These are phyloP conservation scores for Allium cepa DNA, from an alignment of 106 monocot genomes.

Conservation along the genomic window DNA sequence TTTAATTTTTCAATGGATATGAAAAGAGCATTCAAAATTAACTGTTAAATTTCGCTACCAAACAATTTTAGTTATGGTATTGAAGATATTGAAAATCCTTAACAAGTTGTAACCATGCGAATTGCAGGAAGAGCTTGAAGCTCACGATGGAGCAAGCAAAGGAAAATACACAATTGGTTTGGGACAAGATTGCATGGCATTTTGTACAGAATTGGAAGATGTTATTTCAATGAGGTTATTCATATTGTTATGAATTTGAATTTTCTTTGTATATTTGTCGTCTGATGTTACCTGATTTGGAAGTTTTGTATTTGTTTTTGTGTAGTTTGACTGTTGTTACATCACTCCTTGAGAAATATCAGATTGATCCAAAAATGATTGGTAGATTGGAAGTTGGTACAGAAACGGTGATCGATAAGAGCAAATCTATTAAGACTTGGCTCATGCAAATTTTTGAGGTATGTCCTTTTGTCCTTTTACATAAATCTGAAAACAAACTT, in stretches of 20 bases:
- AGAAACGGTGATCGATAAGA: slow-evolving; percentile 98
- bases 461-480: not conserved
- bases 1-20: not conserved
- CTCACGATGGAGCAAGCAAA: slow-evolving; percentile 55
- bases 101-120: no score
- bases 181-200: slow-evolving; percentile 93
- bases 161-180: slow-evolving; percentile 98
- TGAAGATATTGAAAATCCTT: no score
- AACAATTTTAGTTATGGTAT: no score
- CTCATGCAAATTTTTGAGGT: slow-evolving; percentile 98
- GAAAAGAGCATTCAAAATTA: not conserved
- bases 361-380: slow-evolving; percentile 78
- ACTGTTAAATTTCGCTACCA: no score
- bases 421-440: slow-evolving; percentile 99
- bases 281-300: not conserved
- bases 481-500: not conserved
- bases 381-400: slow-evolving; percentile 94
- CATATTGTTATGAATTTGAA: not conserved
- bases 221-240: slow-evolving; percentile 95
- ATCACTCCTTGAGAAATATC: slow-evolving; percentile 81
- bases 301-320: slow-evolving; percentile 6
- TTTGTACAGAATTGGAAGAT: slow-evolving; percentile 91
- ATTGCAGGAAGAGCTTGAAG: slow-evolving; percentile 21
- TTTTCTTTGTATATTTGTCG: not conserved
- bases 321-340: slow-evolving; percentile 83